Percentiles rank a stretch among this genome's conserved stretches.
Conservation (phyloP, 1,139 yeast genomes). For the Kluyveromyces sp. region DNA sequence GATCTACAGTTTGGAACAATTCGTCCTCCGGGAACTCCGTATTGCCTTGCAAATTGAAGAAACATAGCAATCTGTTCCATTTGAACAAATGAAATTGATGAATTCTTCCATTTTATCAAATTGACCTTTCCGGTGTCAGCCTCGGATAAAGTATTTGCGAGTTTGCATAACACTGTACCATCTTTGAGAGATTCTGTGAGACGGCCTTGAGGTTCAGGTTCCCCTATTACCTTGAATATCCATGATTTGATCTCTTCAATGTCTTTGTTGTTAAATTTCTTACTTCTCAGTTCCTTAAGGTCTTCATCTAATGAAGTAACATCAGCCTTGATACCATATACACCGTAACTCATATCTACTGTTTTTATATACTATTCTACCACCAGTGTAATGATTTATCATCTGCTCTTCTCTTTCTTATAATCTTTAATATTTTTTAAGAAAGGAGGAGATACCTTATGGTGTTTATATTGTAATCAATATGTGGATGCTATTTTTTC, state of each 20-base stretch:
- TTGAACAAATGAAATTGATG: slow-evolving; percentile 77
- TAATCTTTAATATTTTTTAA: too few species aligned
- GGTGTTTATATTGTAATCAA: too few species aligned
- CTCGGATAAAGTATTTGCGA: slow-evolving; percentile 31
- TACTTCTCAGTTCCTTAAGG: slow-evolving; percentile 38
- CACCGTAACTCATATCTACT: slow-evolving; percentile 15
- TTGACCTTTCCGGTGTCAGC: slow-evolving; percentile 32
- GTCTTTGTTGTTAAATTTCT: slow-evolving; percentile 40
- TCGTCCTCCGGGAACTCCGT: slow-evolving; percentile 84
- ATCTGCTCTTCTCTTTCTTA: too few species aligned
- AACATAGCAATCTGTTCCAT: slow-evolving; percentile 84
- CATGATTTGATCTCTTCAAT: slow-evolving; percentile 43
- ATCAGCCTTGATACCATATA: slow-evolving; percentile 24
- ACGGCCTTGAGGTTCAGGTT: slow-evolving; percentile 25
- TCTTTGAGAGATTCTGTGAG: slow-evolving; percentile 51
- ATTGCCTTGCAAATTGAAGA: slow-evolving; percentile 46
- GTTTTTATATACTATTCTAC: not conserved
- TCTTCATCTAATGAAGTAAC: slow-evolving; percentile 56
- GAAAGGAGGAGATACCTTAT: too few species aligned
- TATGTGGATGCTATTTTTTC: too few species aligned
- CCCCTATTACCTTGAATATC: slow-evolving; percentile 36
- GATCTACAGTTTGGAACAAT: slow-evolving; percentile 72
- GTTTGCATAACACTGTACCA: slow-evolving; percentile 56
- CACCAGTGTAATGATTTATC: too few species aligned
- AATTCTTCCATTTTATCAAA: slow-evolving; percentile 45